phyloP scores from a whole-genome alignment of 2,329 filamentous ascomycete genomes.

The Fusarium pseudoanthophilum region DNA sequence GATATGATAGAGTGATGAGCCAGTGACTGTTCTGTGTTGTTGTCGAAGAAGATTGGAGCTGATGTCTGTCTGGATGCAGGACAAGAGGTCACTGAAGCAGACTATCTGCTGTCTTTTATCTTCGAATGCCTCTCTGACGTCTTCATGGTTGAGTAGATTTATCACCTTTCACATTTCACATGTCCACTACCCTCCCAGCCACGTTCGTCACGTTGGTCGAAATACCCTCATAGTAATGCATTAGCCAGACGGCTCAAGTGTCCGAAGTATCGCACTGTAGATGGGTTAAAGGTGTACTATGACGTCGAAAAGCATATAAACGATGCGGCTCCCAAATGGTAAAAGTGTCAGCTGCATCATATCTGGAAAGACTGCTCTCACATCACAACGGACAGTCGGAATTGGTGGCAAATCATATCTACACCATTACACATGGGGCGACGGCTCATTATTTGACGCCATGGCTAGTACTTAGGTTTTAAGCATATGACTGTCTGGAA shows the following conservation, averaged over 20 bases:
- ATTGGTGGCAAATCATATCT: background rate
- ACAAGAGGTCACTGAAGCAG: accelerated
- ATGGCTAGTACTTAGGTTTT: background rate
- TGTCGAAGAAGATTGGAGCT: background rate
- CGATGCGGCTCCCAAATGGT: accelerated
- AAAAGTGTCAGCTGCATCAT: background rate
- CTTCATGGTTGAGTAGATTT: background rate
- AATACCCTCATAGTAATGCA: background rate
- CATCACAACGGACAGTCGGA: background rate
- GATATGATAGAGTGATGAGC: background rate
- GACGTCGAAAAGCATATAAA: background rate
- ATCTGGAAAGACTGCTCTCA: background rate
- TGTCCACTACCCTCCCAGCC: background rate
- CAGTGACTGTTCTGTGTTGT: background rate
- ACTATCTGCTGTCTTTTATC: background rate
- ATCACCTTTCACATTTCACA: background rate
- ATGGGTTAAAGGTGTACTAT: no score
- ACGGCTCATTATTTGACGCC: no score
- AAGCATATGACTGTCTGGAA: background rate
- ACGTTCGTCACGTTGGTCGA: background rate
- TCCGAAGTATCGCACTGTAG: background rate
- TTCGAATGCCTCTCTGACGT: background rate
- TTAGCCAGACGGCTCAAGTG: no score
- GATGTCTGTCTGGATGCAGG: background rate
- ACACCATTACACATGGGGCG: background rate